Conservation (phyloP, 75 land plant species). For the Azolla pinnata region DNA sequence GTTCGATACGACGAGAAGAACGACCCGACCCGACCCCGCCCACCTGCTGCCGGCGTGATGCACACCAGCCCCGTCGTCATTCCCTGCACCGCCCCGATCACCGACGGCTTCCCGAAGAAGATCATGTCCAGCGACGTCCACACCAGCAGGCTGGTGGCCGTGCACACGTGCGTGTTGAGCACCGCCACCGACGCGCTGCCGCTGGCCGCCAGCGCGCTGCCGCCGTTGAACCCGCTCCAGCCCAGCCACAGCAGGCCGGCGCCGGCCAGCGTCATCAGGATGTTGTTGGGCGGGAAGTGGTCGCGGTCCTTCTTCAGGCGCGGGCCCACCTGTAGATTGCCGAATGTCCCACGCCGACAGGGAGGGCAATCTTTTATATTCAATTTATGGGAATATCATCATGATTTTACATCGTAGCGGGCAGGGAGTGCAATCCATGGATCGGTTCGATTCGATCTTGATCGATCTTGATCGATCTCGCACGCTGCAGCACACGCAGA, state of each 20-base stretch:
- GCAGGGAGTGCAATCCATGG: not conserved
- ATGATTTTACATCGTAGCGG: not conserved
- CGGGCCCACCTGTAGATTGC: slow-evolving; percentile 11
- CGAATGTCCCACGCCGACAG: no score
- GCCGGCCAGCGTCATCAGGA: slow-evolving; percentile 20
- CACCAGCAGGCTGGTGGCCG: slow-evolving; percentile 17
- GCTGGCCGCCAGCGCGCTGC: slow-evolving; percentile 11
- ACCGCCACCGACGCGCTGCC: slow-evolving; percentile 14
- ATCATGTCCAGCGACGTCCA: slow-evolving; percentile 15
- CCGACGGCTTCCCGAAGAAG: slow-evolving; percentile 9
- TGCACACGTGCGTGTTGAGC: slow-evolving; percentile 19
- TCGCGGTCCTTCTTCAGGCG: slow-evolving; percentile 15
- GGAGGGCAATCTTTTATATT: no score
- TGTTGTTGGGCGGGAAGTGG: slow-evolving; percentile 20
- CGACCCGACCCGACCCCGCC: no score
- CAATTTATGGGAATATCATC: not conserved
- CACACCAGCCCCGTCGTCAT: slow-evolving; percentile 33
- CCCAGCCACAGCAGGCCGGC: slow-evolving; percentile 30
- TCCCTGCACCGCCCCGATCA: slow-evolving; percentile 25
- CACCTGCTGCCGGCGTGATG: slow-evolving; percentile 36
- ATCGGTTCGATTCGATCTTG: not conserved
- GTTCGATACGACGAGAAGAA: no score
- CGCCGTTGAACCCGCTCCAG: slow-evolving; percentile 28
- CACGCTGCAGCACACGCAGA: not conserved
- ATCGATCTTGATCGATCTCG: not conserved